Base-by-base conservation (phyloP, 352 stramenopile genomes). In the Globisporangium nagaii region DNA sequence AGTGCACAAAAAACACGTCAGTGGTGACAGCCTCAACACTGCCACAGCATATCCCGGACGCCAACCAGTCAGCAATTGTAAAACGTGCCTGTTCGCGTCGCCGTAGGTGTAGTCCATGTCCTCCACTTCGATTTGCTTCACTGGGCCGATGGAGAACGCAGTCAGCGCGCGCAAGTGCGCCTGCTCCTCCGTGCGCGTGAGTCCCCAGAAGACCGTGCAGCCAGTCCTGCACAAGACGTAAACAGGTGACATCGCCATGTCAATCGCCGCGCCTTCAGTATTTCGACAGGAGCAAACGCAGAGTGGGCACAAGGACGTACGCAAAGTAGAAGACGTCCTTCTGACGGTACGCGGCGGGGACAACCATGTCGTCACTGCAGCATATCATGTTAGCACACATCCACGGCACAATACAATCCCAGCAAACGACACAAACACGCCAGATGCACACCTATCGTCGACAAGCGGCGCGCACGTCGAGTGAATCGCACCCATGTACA, bases 101-200 rank as follows among this genome's bases (percentile, higher is more conserved):
- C 80, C 80, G 37, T 95, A 94, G 9, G 65, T 88, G 64, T 90
- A 96, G 60, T 93, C 82, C 84, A 95, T 95, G 67, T 96, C 84
- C 60, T 96, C 86, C 27, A 88, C 76, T 52, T 96, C 89, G 6
- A 88, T 76, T 50, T 95, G 83, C 54, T 92, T 86, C 31, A 94
- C 71, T 1, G 71, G 75, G 0, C 82, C 79, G 24, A 85, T 69
- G 2, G 79, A 86, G 49, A 88, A 93, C 15, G 68, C 60, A 10
- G 32, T 56, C 9, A 95, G 56, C 28, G 83, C 71, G 8, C 73
- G 63, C 36, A 95, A 42, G 59, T 96, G 75, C 3, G 69, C 70
- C 56, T 95, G 72, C 58, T 96, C 85, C 30, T 96, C 86, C 2
- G 74, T 73, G n/a, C 72, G 68, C 12, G 75, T 84, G 25, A 95